Evolutionary conservation across 208 protist genomes (phyloP).

Genomic region (Trypanosoma brucei): DNA sequence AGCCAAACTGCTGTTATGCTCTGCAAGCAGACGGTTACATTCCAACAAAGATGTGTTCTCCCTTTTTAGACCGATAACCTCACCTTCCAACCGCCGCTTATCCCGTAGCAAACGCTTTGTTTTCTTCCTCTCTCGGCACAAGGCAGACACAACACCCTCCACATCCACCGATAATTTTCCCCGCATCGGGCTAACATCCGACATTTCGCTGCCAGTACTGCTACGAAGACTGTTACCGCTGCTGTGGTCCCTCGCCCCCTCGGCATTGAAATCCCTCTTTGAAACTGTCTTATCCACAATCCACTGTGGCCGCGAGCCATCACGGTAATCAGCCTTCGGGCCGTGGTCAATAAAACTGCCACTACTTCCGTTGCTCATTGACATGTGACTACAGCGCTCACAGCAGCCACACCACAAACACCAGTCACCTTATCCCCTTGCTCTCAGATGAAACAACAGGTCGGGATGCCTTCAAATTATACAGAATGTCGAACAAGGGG

Average conservation of each 20-base stretch:
- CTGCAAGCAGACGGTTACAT: constrained; percentile 4
- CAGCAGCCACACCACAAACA: not conserved
- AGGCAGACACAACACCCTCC: not conserved
- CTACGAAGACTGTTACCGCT: not conserved
- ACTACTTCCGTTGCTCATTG: constrained; percentile 14
- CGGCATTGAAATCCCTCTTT: constrained; percentile 2
- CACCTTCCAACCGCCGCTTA: constrained; percentile 6
- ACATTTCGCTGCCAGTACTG: not conserved
- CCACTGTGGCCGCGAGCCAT: constrained; percentile 18
- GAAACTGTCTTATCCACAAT: constrained; percentile 6
- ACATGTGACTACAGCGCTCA: not conserved
- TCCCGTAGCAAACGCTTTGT: constrained; percentile 1
- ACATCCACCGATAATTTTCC: not conserved
- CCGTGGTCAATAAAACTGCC: constrained; percentile 27
- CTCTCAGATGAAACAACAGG: too few species aligned
- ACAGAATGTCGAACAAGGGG: too few species aligned
- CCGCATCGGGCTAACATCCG: not conserved
- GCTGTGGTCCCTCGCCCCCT: not conserved
- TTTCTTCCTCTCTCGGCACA: not conserved
- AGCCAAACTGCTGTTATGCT: not conserved
- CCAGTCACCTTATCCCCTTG: not conserved
- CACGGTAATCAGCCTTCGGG: constrained; percentile 7
- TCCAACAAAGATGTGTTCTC: constrained; percentile 3
- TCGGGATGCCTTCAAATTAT: too few species aligned
- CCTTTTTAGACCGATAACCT: constrained; percentile 2